These are phyloP conservation scores for Penicillium sclerotiorum DNA, from an alignment of 2,329 filamentous ascomycete species.

Conservation along the genomic window DNA sequence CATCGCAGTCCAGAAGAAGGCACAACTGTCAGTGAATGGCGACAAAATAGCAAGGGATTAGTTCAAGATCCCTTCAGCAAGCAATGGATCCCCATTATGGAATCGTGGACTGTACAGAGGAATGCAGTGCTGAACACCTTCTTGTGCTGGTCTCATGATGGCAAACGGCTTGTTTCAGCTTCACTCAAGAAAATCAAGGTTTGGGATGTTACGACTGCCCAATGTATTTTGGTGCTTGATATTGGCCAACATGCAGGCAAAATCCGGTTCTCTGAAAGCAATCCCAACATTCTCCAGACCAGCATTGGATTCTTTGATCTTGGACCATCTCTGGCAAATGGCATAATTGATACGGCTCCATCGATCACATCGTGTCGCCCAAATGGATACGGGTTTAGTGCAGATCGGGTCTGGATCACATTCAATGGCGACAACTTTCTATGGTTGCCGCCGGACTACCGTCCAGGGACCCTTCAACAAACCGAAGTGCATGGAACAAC, in stretches of 20 bases:
- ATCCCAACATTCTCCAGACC: neutral
- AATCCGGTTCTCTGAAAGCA: neutral
- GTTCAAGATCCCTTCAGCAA: neutral
- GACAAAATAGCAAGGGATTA: neutral
- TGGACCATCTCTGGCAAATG: neutral
- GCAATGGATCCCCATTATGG: neutral
- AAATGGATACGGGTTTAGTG: neutral
- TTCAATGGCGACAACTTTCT: neutral
- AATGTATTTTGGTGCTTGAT: neutral
- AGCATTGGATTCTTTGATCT: neutral
- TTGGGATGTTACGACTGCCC: neutral
- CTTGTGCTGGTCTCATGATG: neutral
- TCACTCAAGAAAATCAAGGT: neutral
- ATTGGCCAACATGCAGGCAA: neutral
- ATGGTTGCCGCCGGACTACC: neutral
- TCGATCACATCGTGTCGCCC: neutral
- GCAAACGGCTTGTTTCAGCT: neutral
- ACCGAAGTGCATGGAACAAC: neutral
- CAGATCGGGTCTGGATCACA: neutral
- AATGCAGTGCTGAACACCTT: neutral
- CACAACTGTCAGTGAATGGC: neutral
- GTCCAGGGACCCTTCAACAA: neutral
- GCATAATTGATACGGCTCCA: neutral
- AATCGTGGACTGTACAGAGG: neutral
- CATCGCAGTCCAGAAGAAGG: neutral